phyloP scores from a whole-genome alignment of 768 basidiomycete genomes.

The Dioszegia crocea region DNA sequence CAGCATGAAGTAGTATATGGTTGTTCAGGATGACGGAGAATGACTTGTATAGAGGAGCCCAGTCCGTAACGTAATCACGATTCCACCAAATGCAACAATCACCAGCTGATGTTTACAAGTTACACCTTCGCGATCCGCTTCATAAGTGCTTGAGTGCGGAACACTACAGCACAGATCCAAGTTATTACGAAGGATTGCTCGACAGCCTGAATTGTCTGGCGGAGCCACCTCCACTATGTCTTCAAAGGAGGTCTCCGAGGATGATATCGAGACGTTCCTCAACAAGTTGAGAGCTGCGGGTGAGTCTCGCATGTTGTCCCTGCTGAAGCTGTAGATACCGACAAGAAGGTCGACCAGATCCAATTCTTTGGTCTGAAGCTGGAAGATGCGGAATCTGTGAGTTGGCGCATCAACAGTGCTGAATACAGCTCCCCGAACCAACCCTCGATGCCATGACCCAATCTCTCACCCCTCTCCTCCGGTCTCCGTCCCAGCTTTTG shows the following conservation, averaged over 20 bases:
- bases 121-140: no score
- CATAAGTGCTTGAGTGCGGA: no score
- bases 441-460: constrained; percentile 39
- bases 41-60: no score
- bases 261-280: constrained; percentile 37
- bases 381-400: constrained; percentile 32
- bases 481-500: constrained; percentile 26
- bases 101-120: no score
- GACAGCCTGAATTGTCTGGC: no score
- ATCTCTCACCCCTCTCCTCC: constrained; percentile 26
- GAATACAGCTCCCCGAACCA: constrained; percentile 31
- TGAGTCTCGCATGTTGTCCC: background rate
- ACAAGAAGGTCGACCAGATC: constrained; percentile 46
- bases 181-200: no score
- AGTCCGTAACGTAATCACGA: no score
- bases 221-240: background rate
- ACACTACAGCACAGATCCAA: no score
- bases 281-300: constrained; percentile 35
- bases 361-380: constrained; percentile 43
- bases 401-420: background rate
- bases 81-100: no score
- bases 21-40: no score
- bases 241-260: constrained; percentile 14
- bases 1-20: no score
- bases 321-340: constrained; percentile 21